Conservation (phyloP, 331 rosid species). For the Quercus lobata region DNA sequence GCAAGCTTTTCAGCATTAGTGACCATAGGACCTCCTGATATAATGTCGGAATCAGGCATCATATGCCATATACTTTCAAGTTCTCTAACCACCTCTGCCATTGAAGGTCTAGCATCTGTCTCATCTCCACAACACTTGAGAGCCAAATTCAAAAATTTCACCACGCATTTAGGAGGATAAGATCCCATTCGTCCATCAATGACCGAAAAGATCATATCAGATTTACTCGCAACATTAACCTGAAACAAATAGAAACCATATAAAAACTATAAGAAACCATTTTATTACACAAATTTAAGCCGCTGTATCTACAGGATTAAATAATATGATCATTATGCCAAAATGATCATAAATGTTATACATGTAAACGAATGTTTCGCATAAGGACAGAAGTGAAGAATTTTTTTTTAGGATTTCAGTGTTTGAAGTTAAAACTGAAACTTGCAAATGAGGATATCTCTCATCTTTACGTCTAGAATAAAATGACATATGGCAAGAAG, state of each 20-base stretch:
- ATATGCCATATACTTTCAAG: slow-evolving; percentile 57
- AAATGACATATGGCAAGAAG: neutral
- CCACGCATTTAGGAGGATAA: slow-evolving; percentile 60
- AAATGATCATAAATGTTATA: too few relatives aligned
- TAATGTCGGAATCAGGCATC: slow-evolving; percentile 52
- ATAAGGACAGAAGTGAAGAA: too few relatives aligned
- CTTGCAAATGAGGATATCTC: too few relatives aligned
- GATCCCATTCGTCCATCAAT: slow-evolving; percentile 76
- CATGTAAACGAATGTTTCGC: too few relatives aligned
- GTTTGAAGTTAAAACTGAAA: too few relatives aligned
- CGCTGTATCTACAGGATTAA: too few relatives aligned
- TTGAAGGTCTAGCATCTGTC: slow-evolving; percentile 64
- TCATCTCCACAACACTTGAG: slow-evolving; percentile 62
- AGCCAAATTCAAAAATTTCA: slow-evolving; percentile 61
- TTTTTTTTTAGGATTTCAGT: too few relatives aligned
- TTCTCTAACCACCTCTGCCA: slow-evolving; percentile 76
- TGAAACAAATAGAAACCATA: slow-evolving; percentile 11
- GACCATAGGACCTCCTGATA: slow-evolving; percentile 20
- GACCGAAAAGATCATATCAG: slow-evolving; percentile 55
- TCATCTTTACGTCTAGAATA: too few relatives aligned
- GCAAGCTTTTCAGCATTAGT: slow-evolving; percentile 37
- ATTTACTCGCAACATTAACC: slow-evolving; percentile 57
- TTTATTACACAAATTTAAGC: too few relatives aligned
- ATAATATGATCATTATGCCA: too few relatives aligned
- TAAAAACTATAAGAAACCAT: too few relatives aligned